Conservation (phyloP, 495 filamentous ascomycete species). For the Lepidopterella palustris region DNA sequence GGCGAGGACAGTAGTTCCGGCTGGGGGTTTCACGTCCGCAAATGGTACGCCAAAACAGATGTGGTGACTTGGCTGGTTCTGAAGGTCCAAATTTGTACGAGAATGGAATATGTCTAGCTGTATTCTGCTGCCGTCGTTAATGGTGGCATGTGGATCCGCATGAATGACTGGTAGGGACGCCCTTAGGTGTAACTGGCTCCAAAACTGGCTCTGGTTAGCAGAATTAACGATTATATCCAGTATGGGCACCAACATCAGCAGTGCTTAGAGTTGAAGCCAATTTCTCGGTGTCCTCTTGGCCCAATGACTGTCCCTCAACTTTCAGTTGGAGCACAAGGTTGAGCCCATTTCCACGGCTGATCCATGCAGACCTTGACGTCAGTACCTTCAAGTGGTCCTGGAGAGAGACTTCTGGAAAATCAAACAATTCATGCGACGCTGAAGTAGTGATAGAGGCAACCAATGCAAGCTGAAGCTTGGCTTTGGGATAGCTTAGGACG, state of each 20-base stretch:
- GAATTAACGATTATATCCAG: background rate
- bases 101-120: conserved; percentile 20
- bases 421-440: conserved; percentile 9
- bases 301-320: conserved; percentile 9
- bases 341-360: conserved; percentile 26
- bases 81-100: conserved; percentile 1
- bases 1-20: conserved; percentile 5
- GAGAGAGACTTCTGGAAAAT: conserved; percentile 11
- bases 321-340: conserved; percentile 24
- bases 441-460: conserved; percentile 23
- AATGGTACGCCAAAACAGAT: conserved; percentile 15
- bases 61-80: conserved; percentile 5
- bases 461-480: conserved; percentile 23
- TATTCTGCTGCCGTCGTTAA: conserved; percentile 7
- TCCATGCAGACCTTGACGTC: conserved; percentile 21
- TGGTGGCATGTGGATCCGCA: background rate
- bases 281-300: background rate
- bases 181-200: conserved; percentile 26
- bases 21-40: conserved; percentile 23
- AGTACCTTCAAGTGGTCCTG: conserved; percentile 9
- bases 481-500: conserved; percentile 21
- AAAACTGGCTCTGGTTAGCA: conserved; percentile 17
- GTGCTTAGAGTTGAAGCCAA: conserved; percentile 18
- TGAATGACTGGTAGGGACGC: conserved; percentile 1
- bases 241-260: conserved; percentile 21